Conservation (phyloP, 768 basidiomycete species). For the Tylopilus balloui region DNA sequence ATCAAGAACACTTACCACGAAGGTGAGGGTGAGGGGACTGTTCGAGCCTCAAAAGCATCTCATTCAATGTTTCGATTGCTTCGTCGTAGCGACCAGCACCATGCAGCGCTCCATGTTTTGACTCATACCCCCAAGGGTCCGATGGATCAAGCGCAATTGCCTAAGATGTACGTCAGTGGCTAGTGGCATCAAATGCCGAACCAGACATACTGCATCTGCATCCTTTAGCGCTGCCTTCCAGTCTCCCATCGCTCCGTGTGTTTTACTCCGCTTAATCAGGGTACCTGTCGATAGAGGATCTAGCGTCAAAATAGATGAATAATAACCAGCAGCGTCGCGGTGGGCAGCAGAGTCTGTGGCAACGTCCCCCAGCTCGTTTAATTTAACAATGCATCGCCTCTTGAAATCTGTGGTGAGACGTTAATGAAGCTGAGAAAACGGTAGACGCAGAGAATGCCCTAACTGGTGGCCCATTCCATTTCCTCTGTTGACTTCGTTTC, state of each 20-base stretch:
- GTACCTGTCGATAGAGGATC: neutral
- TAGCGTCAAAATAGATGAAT: slow-evolving; percentile 6
- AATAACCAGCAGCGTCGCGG: slow-evolving; percentile 6
- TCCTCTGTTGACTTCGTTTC: neutral
- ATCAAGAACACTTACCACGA: slow-evolving; percentile 4
- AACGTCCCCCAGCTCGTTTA: slow-evolving; percentile 6
- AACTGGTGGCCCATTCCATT: slow-evolving; percentile 8
- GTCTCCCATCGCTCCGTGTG: neutral
- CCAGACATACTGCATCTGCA: slow-evolving; percentile 8
- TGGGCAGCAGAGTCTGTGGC: slow-evolving; percentile 5
- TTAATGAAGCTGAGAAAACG: neutral
- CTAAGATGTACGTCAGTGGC: neutral
- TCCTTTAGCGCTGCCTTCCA: slow-evolving; percentile 10
- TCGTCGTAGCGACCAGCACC: slow-evolving; percentile 14
- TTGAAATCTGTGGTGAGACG: slow-evolving; percentile 6
- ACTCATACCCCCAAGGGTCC: slow-evolving; percentile 6
- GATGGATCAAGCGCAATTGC: slow-evolving; percentile 12
- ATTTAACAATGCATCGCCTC: slow-evolving; percentile 5
- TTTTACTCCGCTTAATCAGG: slow-evolving; percentile 13
- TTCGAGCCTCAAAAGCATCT: slow-evolving; percentile 3
- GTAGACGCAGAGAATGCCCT: neutral
- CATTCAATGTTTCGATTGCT: slow-evolving; percentile 11
- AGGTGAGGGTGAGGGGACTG: neutral
- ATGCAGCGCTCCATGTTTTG: slow-evolving; percentile 12
- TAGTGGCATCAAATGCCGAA: neutral